A percentile compares a stretch with the other conserved stretches of the same genome.
These are phyloP conservation scores for Eucalyptus grandis DNA, from an alignment of 345 rosid species.

Conservation along the genomic window DNA sequence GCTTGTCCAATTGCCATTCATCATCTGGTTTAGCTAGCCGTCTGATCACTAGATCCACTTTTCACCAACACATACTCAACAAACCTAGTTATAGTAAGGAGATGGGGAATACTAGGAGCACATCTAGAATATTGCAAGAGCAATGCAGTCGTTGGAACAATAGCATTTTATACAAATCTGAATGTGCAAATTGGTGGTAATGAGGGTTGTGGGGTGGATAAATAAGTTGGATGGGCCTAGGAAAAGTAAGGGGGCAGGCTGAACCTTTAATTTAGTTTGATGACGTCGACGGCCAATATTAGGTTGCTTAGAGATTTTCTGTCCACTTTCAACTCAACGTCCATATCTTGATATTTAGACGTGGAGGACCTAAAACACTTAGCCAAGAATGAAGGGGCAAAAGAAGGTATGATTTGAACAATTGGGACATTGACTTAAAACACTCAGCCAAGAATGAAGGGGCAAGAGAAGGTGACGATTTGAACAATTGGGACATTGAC, in stretches of 20 bases:
- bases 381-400: conserved; percentile 51
- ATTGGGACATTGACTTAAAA: conserved; percentile 11
- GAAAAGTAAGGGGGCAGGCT: neutral
- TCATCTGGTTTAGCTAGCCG: neutral
- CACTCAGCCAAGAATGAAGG: conserved; percentile 41
- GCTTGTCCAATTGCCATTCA: neutral
- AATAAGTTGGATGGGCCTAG: neutral
- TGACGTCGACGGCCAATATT: neutral
- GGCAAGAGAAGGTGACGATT: conserved; percentile 22
- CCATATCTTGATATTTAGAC: conserved; percentile 36
- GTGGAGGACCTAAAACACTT: conserved; percentile 60
- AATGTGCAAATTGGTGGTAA: neutral
- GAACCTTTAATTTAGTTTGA: neutral
- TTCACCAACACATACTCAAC: neutral
- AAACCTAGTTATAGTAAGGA: neutral
- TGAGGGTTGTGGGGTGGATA: neutral
- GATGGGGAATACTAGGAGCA: neutral
- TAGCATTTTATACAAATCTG: neutral
- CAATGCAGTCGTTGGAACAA: neutral
- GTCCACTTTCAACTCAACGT: too few species aligned
- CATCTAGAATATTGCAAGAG: neutral
- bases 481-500: neutral
- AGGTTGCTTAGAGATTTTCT: neutral
- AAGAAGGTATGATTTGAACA: conserved; percentile 6
- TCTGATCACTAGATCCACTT: neutral